Evolutionary conservation across 192 early-diverging fungal genomes (phyloP).

Genomic region (Umbelopsis ramanniana): DNA sequence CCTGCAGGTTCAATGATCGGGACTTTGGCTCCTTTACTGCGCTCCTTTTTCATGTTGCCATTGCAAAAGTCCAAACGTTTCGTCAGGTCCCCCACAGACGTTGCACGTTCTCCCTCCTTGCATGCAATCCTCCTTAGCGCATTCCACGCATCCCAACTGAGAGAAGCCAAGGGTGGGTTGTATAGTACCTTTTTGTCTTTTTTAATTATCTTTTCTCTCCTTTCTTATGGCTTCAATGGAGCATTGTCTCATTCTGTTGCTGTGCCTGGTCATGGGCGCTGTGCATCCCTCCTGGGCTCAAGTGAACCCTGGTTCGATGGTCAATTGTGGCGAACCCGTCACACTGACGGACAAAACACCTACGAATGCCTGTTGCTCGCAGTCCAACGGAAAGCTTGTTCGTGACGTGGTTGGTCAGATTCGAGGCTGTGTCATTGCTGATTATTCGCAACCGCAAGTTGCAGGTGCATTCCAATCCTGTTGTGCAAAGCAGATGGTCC

Average conservation of each 20-base stretch:
- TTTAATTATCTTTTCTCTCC: too few species aligned
- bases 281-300: neutral
- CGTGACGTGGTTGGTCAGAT: neutral
- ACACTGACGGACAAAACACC: neutral
- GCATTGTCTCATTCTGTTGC: neutral
- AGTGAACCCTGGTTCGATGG: neutral
- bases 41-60: neutral
- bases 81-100: neutral
- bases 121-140: neutral
- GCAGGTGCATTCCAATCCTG: constrained; percentile 2
- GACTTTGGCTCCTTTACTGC: constrained; percentile 17
- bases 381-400: neutral
- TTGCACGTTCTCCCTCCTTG: neutral
- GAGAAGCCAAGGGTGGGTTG: too few species aligned
- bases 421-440: constrained; percentile 1
- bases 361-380: neutral
- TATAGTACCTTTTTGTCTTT: too few species aligned
- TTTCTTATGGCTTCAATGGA: neutral
- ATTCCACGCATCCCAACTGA: too few species aligned
- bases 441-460: neutral
- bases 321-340: constrained; percentile 4
- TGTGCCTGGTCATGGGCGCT: neutral
- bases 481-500: neutral
- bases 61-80: neutral
- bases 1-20: neutral